Evolutionary conservation across 2,329 filamentous ascomycete species (phyloP).

Genomic region (Plectosphaerella sp.): DNA sequence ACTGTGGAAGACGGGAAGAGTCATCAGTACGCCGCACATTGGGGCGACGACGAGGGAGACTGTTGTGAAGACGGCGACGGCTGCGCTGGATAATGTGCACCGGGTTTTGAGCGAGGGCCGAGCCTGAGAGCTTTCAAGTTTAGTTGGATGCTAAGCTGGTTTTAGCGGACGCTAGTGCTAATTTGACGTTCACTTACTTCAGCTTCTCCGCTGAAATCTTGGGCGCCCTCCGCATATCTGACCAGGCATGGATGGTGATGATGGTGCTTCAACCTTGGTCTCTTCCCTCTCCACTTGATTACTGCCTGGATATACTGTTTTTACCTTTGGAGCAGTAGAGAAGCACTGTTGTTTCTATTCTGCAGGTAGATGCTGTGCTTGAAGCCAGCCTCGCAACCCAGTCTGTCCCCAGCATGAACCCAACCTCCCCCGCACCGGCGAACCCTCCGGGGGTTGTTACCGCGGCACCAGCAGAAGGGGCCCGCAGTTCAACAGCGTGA

Average conservation of each 20-base stretch:
- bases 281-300: too few relatives aligned
- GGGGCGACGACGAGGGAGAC: slow-evolving; percentile 36
- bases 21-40: slow-evolving; percentile 38
- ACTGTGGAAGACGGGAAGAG: slow-evolving; percentile 26
- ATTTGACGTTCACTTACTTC: too few relatives aligned
- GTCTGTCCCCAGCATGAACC: background rate
- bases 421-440: background rate
- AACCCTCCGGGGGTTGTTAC: background rate
- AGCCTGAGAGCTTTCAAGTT: background rate
- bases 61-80: slow-evolving; percentile 21
- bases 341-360: too few relatives aligned
- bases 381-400: too few relatives aligned
- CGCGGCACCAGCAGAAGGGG: background rate
- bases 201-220: too few relatives aligned
- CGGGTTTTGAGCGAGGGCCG: background rate
- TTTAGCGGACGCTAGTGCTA: background rate
- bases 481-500: background rate
- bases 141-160: background rate
- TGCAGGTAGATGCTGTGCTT: background rate
- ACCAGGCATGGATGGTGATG: too few relatives aligned
- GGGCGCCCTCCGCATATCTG: too few relatives aligned
- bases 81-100: slow-evolving; percentile 9
- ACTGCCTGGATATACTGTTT: too few relatives aligned
- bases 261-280: too few relatives aligned
- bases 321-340: too few relatives aligned